Evolutionary conservation across 192 early-diverging fungal genomes (phyloP).

Genomic region (Coemansia sp.): DNA sequence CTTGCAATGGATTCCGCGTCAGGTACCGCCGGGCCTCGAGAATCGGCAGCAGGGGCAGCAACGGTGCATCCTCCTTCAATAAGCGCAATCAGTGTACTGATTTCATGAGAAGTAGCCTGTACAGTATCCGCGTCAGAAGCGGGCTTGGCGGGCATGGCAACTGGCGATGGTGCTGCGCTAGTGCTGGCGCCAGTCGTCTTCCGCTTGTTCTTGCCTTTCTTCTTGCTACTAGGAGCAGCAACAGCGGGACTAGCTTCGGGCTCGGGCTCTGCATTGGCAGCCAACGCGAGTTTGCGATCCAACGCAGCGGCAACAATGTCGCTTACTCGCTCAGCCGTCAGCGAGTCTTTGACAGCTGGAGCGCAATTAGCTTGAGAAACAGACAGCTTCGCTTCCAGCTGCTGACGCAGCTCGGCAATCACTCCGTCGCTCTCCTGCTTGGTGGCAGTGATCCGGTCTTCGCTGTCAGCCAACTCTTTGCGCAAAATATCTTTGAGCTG

Average conservation of each 20-base stretch:
- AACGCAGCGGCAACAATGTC: constrained; percentile 28
- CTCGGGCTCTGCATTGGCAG: not conserved
- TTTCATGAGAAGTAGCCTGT: not conserved
- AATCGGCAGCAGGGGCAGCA: too few relatives aligned
- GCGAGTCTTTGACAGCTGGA: not conserved
- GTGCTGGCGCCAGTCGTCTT: too few relatives aligned
- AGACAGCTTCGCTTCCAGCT: constrained; percentile 1
- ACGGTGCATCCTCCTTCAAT: too few relatives aligned
- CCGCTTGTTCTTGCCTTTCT: constrained; percentile 34
- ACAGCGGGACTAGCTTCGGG: too few relatives aligned
- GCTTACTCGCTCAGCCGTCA: constrained; percentile 18
- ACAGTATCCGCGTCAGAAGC: not conserved
- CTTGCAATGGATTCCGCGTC: not conserved
- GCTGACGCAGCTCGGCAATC: constrained; percentile 1
- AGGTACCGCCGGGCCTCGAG: too few relatives aligned
- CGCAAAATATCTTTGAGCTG: constrained; percentile 31
- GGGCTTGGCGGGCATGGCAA: not conserved
- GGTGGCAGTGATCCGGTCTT: constrained; percentile 6
- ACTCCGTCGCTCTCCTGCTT: constrained; percentile 6
- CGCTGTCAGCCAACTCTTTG: constrained; percentile 20
- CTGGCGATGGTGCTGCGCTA: constrained; percentile 11
- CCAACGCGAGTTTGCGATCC: constrained; percentile 8
- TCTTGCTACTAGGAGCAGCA: constrained; percentile 20
- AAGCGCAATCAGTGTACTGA: not conserved
- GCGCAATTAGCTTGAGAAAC: not conserved